Evolutionary conservation across 108 stramenopile species (phyloP), one percentile per base, ranked within the genome.

Genomic region (Poteriospumella lacustris): DNA sequence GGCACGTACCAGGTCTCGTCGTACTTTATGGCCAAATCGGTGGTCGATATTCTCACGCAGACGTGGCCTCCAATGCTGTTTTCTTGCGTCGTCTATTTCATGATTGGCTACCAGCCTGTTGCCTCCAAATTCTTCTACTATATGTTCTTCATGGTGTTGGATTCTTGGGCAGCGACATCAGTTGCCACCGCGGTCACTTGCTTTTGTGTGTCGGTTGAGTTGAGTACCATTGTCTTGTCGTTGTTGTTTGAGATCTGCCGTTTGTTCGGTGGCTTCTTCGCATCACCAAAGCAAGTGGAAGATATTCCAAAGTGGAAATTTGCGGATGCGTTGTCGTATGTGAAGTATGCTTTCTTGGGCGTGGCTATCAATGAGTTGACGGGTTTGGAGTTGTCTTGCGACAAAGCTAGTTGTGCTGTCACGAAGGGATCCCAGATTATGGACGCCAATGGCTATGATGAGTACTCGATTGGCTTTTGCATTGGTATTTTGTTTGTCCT

Each of bases 71-170:
- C 68, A 19, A n/a, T 78, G 24, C 15, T 78, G 36, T 78, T 69
- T 38, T 60, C 39, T 38, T 41, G 34, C 69, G 36, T 78, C 44
- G 68, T 70, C 19, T 78, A 78, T 28, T 44, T 24, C 43, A 28
- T 70, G n/a, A 44, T 78, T 70, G 78, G 78, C 42, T 62, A 41
- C 26, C 68, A 78, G 39, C 3, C 15, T 60, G 41, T 3, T 15
- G 26, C 78, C 38, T 5, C 3, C 28, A 78, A 78, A 59, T 78
- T 78, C 58, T n/a, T 12, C 26, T 5, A 28, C 76, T 76, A 47
- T 28, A 62, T 33, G 19, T 39, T 26, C 44, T 69, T 78, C 68
- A 78, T 78, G 78, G 29, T 69, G 15, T 52, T 78, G 12, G 19
- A n/a, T 24, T 31, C 29, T 26, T 60, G 52, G 2, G 68, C 68